These are phyloP conservation scores for Solanum dulcamara DNA, from an alignment of 257 asterid species.

Conservation along the genomic window DNA sequence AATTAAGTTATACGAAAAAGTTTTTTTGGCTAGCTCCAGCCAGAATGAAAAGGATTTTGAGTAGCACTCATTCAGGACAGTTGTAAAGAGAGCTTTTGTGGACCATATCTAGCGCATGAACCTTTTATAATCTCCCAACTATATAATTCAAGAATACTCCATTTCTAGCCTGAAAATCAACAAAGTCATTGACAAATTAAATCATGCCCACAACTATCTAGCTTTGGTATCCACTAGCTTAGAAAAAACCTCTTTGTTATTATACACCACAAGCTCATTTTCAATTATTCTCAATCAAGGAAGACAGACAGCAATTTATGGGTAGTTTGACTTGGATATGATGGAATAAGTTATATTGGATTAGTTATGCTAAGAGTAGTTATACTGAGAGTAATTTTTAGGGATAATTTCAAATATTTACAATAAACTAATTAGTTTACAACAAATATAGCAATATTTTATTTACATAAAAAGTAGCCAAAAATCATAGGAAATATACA, in stretches of 20 bases:
- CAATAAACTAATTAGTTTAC: too few relatives aligned
- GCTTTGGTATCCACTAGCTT: background rate
- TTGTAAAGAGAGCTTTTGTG: background rate
- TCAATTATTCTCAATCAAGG: background rate
- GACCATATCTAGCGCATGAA: background rate
- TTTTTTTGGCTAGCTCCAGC: background rate
- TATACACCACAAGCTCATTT: background rate
- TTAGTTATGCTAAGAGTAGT: too few relatives aligned
- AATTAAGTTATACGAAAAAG: background rate
- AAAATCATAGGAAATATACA: too few relatives aligned
- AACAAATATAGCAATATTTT: too few relatives aligned
- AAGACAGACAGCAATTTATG: background rate
- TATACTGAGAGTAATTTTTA: too few relatives aligned
- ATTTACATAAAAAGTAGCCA: too few relatives aligned
- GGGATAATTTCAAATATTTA: too few relatives aligned
- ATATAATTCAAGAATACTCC: background rate
- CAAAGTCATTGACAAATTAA: background rate
- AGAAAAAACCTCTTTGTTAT: background rate
- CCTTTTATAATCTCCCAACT: background rate
- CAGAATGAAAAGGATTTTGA: background rate
- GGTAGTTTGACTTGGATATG: too few relatives aligned
- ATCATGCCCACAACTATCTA: background rate
- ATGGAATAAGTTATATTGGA: too few relatives aligned
- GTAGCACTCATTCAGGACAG: background rate
- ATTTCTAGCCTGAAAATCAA: background rate